Conservation (phyloP, 2,329 filamentous ascomycete genomes). For the Sarocladium oryzae region DNA sequence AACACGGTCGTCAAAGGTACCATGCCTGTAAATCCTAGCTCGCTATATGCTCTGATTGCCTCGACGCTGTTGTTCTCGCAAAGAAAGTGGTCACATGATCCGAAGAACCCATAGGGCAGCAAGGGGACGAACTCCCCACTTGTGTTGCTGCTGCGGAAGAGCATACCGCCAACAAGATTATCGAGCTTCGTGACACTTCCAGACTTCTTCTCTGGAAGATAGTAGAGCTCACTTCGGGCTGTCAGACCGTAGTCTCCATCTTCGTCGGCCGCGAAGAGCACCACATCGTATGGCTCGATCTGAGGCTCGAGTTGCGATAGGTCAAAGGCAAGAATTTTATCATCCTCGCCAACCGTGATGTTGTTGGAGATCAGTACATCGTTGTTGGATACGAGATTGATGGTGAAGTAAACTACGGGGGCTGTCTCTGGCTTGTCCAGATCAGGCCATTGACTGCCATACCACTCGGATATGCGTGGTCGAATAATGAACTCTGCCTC, state of each 20-base stretch:
- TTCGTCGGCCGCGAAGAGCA: slow-evolving; percentile 27
- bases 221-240: slow-evolving; percentile 29
- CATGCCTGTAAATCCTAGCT: background rate
- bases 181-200: slow-evolving; percentile 41
- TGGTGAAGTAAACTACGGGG: slow-evolving; percentile 27
- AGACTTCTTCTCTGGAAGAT: slow-evolving; percentile 34
- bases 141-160: slow-evolving; percentile 30
- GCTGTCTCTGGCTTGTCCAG: slow-evolving; percentile 15
- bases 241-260: slow-evolving; percentile 27
- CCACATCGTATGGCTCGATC: slow-evolving; percentile 31
- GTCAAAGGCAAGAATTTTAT: slow-evolving; percentile 30
- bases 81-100: slow-evolving; percentile 37
- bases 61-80: slow-evolving; percentile 16
- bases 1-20: slow-evolving; percentile 19
- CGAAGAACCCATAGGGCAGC: slow-evolving; percentile 39
- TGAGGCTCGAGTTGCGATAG: slow-evolving; percentile 28
- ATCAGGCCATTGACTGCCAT: slow-evolving; percentile 21
- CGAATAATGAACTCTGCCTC: background rate
- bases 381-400: slow-evolving; percentile 25
- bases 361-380: slow-evolving; percentile 26
- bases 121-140: slow-evolving; percentile 30
- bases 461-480: background rate
- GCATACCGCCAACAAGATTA: slow-evolving; percentile 35
- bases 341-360: slow-evolving; percentile 25
- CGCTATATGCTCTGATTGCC: slow-evolving; percentile 1